These are phyloP conservation scores for Phytophthora pluvialis DNA, from an alignment of 352 stramenopile species.

Conservation along the genomic window DNA sequence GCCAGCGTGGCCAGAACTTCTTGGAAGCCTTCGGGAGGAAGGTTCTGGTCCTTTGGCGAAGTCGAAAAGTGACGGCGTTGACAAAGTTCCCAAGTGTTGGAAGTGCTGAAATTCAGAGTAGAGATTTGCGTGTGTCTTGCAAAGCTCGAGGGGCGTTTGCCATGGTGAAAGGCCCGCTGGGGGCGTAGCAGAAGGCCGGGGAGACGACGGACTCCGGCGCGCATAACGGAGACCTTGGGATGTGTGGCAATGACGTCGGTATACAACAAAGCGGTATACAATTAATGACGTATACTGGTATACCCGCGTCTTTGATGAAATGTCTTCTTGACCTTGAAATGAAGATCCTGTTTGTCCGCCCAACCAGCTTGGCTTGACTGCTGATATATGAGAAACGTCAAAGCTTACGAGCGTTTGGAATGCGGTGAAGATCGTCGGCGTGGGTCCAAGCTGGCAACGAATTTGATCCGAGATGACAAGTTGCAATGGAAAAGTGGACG, in stretches of 20 bases:
- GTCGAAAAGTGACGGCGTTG: conserved; percentile 15
- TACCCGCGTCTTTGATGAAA: no score
- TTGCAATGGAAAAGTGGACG: no score
- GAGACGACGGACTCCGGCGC: background rate
- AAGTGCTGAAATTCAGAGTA: background rate
- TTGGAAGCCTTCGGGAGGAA: conserved; percentile 18
- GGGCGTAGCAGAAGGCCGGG: background rate
- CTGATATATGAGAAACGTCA: no score
- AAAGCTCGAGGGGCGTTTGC: background rate
- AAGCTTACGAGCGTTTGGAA: no score
- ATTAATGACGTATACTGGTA: no score
- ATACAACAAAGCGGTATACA: no score
- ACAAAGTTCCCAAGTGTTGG: background rate
- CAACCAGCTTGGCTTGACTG: no score
- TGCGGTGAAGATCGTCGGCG: no score
- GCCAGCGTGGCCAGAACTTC: conserved; percentile 26
- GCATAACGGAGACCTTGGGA: background rate
- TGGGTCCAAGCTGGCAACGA: no score
- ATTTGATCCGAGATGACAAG: no score
- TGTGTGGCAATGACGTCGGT: background rate
- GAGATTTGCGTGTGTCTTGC: background rate
- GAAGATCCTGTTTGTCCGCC: no score
- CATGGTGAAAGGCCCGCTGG: background rate
- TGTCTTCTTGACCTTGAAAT: no score
- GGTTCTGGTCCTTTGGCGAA: background rate